Evolutionary conservation across 257 asterid genomes (phyloP), one percentile per base, ranked within the genome.

Genomic region (Plantago ovata): DNA sequence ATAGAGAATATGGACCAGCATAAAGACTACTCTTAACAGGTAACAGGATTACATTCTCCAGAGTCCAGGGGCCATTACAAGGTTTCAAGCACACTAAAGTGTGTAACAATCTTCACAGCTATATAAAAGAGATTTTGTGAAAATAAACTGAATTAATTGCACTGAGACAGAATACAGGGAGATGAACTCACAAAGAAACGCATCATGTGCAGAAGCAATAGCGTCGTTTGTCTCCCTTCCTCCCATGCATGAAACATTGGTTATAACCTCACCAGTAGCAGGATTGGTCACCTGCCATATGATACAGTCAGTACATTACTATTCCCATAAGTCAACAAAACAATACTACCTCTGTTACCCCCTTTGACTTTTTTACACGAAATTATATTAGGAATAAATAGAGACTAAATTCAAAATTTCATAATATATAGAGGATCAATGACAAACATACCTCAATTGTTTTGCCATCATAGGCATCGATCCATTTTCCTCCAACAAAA

Each of bases 401-500:
- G n/a, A n/a, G n/a, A n/a, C n/a, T n/a, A n/a, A n/a, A n/a, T n/a
- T n/a, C n/a, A n/a, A n/a, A n/a, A n/a, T n/a, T n/a, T n/a, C n/a
- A n/a, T 43, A 48, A 53, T 62, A 43, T 19, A 53, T 18, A 2
- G 12, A 21, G n/a, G 39, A 20, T 18, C 19, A 7, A 42, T 54
- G 12, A 51, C 41, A 9, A 38, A 1, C 83, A 24, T 60, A 89
- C 99, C 99, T 80, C 75, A 9, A 93, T 65, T 50, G 95, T 93
- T 66, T 81, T 89, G 63, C 94, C 94, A 66, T 89, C 96, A 64
- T 86, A 79, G 14, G 99, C 85, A 74, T 84, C 95, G n/a, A 72
- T 70, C 97, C 97, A 93, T 54, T 82, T 93, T 72, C 97, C 99
- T 51, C 96, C 97, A 39, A 93, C 81, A 13, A 93, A 69, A 23